phyloP scores from a whole-genome alignment of 2,329 filamentous ascomycete genomes.

The Fonsecaea erecta region DNA sequence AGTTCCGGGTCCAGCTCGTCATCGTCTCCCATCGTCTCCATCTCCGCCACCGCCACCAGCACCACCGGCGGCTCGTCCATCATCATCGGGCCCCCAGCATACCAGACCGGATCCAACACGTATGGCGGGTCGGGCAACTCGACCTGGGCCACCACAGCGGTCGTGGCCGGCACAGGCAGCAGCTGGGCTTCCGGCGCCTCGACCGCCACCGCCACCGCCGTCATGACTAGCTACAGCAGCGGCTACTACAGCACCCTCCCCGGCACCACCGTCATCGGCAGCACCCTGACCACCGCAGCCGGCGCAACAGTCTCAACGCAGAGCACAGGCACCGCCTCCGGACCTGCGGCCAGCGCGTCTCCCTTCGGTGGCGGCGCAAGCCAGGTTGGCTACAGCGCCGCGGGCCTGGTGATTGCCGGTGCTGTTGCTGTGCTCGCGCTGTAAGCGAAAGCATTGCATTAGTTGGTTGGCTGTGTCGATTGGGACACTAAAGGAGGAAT shows the following conservation, averaged over 20 bases:
- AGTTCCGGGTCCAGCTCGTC: constrained; percentile 12
- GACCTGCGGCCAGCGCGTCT: constrained; percentile 10
- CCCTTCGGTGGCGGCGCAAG: constrained; percentile 30
- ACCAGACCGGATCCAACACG: constrained; percentile 20
- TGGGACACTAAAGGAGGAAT: no score
- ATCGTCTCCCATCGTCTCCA: neutral
- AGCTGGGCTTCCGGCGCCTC: constrained; percentile 1
- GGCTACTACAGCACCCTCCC: constrained; percentile 5
- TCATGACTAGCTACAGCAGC: neutral
- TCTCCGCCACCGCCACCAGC: neutral
- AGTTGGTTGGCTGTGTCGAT: no score
- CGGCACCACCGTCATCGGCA: constrained; percentile 11
- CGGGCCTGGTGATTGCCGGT: constrained; percentile 29
- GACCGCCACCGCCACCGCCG: constrained; percentile 16
- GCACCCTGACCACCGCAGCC: constrained; percentile 4
- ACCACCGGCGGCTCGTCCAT: constrained; percentile 18
- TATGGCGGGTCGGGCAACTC: constrained; percentile 12
- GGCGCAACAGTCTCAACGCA: neutral
- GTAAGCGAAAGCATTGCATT: constrained; percentile 9
- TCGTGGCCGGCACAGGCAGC: no score
- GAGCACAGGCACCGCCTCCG: constrained; percentile 12
- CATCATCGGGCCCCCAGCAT: constrained; percentile 21
- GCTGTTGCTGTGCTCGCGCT: constrained; percentile 31
- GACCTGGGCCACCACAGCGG: constrained; percentile 5
- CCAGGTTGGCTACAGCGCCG: constrained; percentile 26